Base-by-base conservation (phyloP, 768 basidiomycete species). In the Cyclocybe cylindracea region DNA sequence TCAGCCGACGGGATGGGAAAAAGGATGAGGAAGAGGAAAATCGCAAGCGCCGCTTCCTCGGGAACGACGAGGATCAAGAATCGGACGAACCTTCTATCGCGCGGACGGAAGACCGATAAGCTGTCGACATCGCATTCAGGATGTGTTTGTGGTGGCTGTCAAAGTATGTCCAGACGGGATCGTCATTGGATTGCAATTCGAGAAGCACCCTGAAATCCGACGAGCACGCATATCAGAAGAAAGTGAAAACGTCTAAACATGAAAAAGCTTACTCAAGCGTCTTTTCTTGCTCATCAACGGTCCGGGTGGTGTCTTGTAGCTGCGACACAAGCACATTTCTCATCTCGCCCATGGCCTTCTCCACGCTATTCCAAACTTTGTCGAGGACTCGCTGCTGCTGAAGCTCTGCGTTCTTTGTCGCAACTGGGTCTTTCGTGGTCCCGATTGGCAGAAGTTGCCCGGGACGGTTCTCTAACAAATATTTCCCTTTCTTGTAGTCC, bases 401-500 rank as follows among this genome's bases (percentile, higher is more conserved):
- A 55, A 83, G 84, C 55, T 85, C 83, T 4, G 79, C 79, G 2
- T 73, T 64, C 7, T 73, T 68, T 10, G 74, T 74, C 4, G 70
- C 64, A 51, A 75, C 76, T 31, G 77, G 78, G 54, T 86, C 86
- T 60, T 84, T 86, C 10, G 78, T 70, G 7, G 76, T 78, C 32
- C 82, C 87, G 14, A 84, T 77, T 2, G 93, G 88, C 2, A 92
- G 74, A 2, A 94, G 75, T 63, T 94, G 93, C 0, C 87, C 88
- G 0, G 94, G 91, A n/a, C 92, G 84, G 7, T 90, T 87, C 62
- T 94, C 90, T 39, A 96, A 78, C 29, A 98, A 75, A 68, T 89
- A 86, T 57, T 94, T 92, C 16, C 96, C 97, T 68, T 97, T 98
- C 73, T 96, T 96, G 76, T 98, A 99, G 59, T 97, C 94, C 14